A percentile compares a stretch with the other conserved stretches of the same genome.
phyloP scores from a whole-genome alignment of 345 rosid species.

The Ceriops decandra region DNA sequence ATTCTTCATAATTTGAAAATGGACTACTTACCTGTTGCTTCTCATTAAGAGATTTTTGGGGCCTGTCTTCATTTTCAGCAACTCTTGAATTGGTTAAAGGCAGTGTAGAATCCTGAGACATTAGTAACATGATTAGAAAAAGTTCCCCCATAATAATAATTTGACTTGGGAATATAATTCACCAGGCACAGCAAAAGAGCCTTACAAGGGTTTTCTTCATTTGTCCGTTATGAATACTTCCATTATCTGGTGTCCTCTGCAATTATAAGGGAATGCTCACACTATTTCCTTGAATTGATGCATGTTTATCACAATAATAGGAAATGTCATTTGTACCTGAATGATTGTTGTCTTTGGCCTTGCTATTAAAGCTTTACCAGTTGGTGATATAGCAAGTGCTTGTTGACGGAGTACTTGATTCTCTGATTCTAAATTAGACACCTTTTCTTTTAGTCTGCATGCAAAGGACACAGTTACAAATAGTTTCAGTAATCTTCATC shows the following conservation, averaged over 20 bases:
- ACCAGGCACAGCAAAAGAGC: slow-evolving; percentile 1
- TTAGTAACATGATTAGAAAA: slow-evolving; percentile 12
- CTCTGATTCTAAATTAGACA: slow-evolving; percentile 86
- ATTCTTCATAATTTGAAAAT: neutral
- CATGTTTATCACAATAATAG: neutral
- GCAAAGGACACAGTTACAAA: neutral
- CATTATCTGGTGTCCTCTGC: slow-evolving; percentile 68
- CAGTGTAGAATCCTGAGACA: slow-evolving; percentile 53
- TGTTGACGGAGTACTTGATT: slow-evolving; percentile 95
- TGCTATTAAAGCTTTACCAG: slow-evolving; percentile 57
- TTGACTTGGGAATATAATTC: neutral
- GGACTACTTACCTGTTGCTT: slow-evolving; percentile 68
- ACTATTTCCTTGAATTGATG: slow-evolving; percentile 10
- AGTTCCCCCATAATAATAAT: neutral
- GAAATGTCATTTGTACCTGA: slow-evolving; percentile 46
- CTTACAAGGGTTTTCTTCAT: slow-evolving; percentile 54
- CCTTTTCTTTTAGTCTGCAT: slow-evolving; percentile 77
- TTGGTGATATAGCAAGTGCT: slow-evolving; percentile 81
- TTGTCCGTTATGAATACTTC: slow-evolving; percentile 59
- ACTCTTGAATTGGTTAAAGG: slow-evolving; percentile 49
- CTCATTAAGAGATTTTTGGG: slow-evolving; percentile 90
- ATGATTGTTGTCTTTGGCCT: slow-evolving; percentile 57
- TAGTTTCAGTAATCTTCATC: neutral
- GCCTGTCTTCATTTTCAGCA: slow-evolving; percentile 86
- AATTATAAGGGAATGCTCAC: slow-evolving; percentile 21